Evolutionary conservation across 2,329 filamentous ascomycete genomes (phyloP), one percentile per base, ranked within the genome.

Genomic region (Pseudogymnoascus destructans): DNA sequence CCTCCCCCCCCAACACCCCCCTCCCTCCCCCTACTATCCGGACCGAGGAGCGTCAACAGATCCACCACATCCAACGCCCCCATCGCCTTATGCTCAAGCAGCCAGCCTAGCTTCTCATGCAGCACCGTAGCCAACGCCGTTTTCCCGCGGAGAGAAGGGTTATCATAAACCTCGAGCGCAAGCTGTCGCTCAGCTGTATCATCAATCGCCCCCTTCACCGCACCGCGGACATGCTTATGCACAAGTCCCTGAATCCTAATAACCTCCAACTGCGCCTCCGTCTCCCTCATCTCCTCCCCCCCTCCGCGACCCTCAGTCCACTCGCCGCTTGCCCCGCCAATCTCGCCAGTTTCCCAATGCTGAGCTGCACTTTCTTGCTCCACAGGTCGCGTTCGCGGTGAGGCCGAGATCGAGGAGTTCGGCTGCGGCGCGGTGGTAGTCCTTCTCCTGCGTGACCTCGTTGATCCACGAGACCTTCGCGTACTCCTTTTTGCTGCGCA

Each of bases 401-500:
- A 85, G 74, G 0, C 88, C 90, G 17, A 91, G 77, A 6, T 81
- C 75, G 42, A 87, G 75, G 52, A 98, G 77, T 0, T 84, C 86
- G 40, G 81, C 74, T 4, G 86, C 84, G 9, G 92, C 91, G 59
- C 81, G 79, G 10, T 80, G 75, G 62, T 89, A 89, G 65, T 95
- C 83, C 60, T 83, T 78, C 68, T 93, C 87, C 21, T 80, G 79
- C 61, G 84, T 77, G 6, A 97, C 79, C 68, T 97, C 91, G 69
- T 98, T 95, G 73, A 98, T 95, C 93, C 93, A 98, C 55, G 85
- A 84, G 46, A 98, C 77, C 65, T 89, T 89, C 25, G 85, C 84
- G 61, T 89, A 82, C 61, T 84, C 78, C 0, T 83, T 79, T 62
- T 84, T 81, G 58, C 81, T 84, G 40, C 87, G 82, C 54, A 98